Base-by-base conservation (phyloP, 495 filamentous ascomycete genomes). In the Friedmanniomyces simplex region DNA sequence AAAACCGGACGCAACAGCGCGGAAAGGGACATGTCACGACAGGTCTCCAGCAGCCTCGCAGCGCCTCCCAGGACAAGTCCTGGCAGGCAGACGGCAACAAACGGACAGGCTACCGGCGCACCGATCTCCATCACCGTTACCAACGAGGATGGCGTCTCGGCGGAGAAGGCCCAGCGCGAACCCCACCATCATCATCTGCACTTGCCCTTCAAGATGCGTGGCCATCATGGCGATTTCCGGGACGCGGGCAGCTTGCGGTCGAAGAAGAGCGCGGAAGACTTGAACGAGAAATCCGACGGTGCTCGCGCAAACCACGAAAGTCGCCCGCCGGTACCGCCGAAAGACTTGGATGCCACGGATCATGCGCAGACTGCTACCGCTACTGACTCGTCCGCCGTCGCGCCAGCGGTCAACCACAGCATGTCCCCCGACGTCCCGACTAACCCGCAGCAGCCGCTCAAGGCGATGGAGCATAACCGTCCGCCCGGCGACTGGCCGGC, bases 401-500 rank as follows among this genome's bases (percentile, higher is more conserved):
- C n/a, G n/a, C n/a, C n/a, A n/a, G n/a, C n/a, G n/a, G n/a, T n/a
- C n/a, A n/a, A n/a, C n/a, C n/a, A n/a, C n/a, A n/a, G n/a, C 18
- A 42, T 10, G 7, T 39, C 55, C 18, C 28, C 45, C 53, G 60
- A 63, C n/a, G 61, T 64, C 4, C 47, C 62, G 14, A 62, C 63
- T 36, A 54, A 46, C 13, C 53, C 66, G 16, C 61, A 68, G 14
- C 45, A 79, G 18, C 71, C 73, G 7, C 55, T 81, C 18, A 73
- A 66, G 21, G 68, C 77, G 12, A 72, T 82, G 32, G 55, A 72
- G 20, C 77, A 81, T 58, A 82, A 82, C 53, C 64, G 75, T 34
- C 66, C 74, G 13, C 71, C 71, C 42, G 71, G 61, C 25, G 62
- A 70, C 36, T 67, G 73, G 61, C 75, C 76, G 26, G 59, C 58